Evolutionary conservation across 148 eudicot genomes (phyloP).

Genomic region (Camellia lanceoleosa): DNA sequence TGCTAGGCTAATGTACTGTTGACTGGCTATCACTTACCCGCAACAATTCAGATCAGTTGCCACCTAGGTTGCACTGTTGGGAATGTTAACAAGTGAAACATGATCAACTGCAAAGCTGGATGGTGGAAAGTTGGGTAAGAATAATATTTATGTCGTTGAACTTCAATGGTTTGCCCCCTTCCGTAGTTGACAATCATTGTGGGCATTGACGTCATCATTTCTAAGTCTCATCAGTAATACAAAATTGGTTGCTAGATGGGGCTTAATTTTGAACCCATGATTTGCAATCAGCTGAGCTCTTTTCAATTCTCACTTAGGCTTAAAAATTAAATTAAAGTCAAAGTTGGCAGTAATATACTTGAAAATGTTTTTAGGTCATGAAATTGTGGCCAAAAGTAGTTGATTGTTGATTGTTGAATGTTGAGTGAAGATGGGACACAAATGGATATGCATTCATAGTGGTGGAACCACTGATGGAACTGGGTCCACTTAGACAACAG

Average conservation of each 20-base stretch:
- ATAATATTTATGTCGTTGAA: background rate
- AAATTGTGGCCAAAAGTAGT: background rate
- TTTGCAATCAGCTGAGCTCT: background rate
- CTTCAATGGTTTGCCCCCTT: background rate
- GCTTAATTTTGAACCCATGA: background rate
- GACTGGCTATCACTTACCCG: background rate
- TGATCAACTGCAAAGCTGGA: background rate
- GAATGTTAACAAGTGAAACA: background rate
- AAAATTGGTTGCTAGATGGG: background rate
- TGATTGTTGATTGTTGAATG: background rate
- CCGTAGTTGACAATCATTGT: background rate
- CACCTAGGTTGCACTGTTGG: background rate
- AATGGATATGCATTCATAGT: background rate
- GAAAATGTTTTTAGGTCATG: conserved; percentile 1
- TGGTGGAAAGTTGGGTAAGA: background rate
- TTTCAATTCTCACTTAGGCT: background rate
- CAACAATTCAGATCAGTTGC: background rate
- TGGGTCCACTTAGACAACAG: background rate
- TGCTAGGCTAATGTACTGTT: background rate
- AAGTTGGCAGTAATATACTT: background rate
- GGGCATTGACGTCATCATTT: background rate
- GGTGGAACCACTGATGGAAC: background rate
- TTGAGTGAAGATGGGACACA: background rate
- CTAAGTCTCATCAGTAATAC: background rate
- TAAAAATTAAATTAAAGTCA: background rate